These are phyloP conservation scores for Metschnikowia amazonensis DNA, from an alignment of 805 yeast genomes.

Conservation along the genomic window DNA sequence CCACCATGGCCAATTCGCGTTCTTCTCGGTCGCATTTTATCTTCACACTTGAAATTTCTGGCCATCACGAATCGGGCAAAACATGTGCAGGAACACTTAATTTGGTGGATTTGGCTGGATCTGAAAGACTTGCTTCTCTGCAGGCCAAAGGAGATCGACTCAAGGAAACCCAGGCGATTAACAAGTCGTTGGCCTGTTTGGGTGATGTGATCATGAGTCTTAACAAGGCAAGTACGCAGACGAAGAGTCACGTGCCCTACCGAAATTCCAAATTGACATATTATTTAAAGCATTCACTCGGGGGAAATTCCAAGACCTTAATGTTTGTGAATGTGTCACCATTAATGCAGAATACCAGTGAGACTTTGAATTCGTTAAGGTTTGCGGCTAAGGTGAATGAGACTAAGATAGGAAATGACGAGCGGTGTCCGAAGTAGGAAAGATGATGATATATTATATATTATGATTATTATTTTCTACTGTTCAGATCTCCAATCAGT, in stretches of 20 bases:
- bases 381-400: conserved; percentile 82
- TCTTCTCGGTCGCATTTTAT: conserved; percentile 93
- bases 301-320: conserved; percentile 82
- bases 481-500: too few relatives aligned
- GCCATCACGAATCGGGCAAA: conserved; percentile 47
- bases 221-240: conserved; percentile 35
- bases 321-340: conserved; percentile 93
- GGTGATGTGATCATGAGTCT: conserved; percentile 86
- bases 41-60: conserved; percentile 59
- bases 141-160: conserved; percentile 77
- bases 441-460: too few relatives aligned
- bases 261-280: conserved; percentile 76
- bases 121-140: conserved; percentile 75
- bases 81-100: conserved; percentile 49
- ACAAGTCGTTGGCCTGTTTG: conserved; percentile 78
- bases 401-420: conserved; percentile 36
- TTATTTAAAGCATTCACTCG: conserved; percentile 74
- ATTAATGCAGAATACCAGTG: conserved; percentile 54
- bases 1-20: conserved; percentile 74
- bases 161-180: conserved; percentile 84
- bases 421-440: too few relatives aligned
- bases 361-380: conserved; percentile 78
- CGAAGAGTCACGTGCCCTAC: conserved; percentile 53
- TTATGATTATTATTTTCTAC: too few relatives aligned
- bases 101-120: conserved; percentile 89